Evolutionary conservation across 805 yeast species (phyloP).

Genomic region (Komagataella pseudopastoris): DNA sequence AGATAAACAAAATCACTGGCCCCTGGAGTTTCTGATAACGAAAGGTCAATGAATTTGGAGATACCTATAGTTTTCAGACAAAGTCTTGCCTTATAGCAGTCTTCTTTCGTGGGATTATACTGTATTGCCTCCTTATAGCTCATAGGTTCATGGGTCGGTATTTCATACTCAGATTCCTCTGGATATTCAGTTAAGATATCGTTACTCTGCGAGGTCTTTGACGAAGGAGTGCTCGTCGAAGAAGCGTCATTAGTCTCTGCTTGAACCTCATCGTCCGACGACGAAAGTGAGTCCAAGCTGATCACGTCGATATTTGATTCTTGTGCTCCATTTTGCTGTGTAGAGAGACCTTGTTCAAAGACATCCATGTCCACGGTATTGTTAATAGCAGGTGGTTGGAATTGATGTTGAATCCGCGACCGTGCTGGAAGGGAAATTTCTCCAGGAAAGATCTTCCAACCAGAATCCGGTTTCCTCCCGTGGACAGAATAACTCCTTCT

Average conservation of each 20-base stretch:
- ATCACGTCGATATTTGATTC: background rate
- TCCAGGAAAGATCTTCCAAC: background rate
- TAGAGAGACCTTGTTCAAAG: background rate
- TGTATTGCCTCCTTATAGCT: background rate
- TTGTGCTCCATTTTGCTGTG: background rate
- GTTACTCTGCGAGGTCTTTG: conserved; percentile 4
- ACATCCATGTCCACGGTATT: background rate
- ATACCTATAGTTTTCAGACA: conserved; percentile 50
- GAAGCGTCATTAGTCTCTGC: background rate
- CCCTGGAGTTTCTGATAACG: conserved; percentile 46
- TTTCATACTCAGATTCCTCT: background rate
- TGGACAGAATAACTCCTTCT: background rate
- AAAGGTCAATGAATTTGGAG: conserved; percentile 42
- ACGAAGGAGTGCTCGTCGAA: conserved; percentile 14
- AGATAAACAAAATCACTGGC: conserved; percentile 42
- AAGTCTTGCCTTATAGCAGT: conserved; percentile 31
- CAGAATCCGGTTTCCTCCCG: background rate
- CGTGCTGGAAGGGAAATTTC: background rate
- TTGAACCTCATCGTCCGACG: background rate
- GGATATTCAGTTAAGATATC: background rate
- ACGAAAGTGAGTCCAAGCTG: background rate
- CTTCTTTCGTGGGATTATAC: conserved; percentile 20
- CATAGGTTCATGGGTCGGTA: background rate
- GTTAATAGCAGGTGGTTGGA: background rate
- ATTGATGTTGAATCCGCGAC: background rate